These are phyloP conservation scores for Thalassiosira hispida DNA, from an alignment of 352 stramenopile genomes.

Conservation along the genomic window DNA sequence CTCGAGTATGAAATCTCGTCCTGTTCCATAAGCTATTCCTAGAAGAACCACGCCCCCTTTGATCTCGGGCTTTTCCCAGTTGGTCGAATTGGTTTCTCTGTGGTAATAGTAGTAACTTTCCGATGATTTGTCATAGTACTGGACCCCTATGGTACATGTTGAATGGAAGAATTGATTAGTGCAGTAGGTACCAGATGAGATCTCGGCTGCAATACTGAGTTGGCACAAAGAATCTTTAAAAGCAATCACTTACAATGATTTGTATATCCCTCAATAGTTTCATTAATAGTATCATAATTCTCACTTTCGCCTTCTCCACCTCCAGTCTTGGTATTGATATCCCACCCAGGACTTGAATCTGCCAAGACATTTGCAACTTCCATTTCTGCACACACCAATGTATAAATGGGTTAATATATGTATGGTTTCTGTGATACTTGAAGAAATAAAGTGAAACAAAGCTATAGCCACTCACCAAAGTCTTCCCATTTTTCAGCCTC, in stretches of 20 bases:
- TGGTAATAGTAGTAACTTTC: constrained; percentile 35
- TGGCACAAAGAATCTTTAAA: too few species aligned
- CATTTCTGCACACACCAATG: constrained; percentile 10
- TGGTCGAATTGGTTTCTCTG: constrained; percentile 34
- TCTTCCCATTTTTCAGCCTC: constrained; percentile 25
- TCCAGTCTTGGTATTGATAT: constrained; percentile 30
- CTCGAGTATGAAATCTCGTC: constrained; percentile 22
- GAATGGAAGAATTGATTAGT: too few species aligned
- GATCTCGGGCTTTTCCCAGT: constrained; percentile 35
- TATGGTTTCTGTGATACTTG: too few species aligned
- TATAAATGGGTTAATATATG: neutral
- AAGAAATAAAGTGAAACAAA: neutral
- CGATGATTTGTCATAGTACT: constrained; percentile 40
- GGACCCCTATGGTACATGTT: too few species aligned
- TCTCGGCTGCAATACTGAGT: too few species aligned
- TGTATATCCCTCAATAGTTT: constrained; percentile 1
- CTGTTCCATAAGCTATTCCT: constrained; percentile 18
- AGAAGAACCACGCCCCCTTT: constrained; percentile 17
- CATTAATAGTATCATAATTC: neutral
- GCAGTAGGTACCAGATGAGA: too few species aligned
- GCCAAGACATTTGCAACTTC: constrained; percentile 37
- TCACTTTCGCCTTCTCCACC: constrained; percentile 6
- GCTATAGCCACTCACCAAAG: constrained; percentile 1
- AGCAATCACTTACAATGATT: too few species aligned
- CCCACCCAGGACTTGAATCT: constrained; percentile 30